Evolutionary conservation across 2,329 filamentous ascomycete species (phyloP), one percentile per base, ranked within the genome.

Genomic region (Ilyonectria sp.): DNA sequence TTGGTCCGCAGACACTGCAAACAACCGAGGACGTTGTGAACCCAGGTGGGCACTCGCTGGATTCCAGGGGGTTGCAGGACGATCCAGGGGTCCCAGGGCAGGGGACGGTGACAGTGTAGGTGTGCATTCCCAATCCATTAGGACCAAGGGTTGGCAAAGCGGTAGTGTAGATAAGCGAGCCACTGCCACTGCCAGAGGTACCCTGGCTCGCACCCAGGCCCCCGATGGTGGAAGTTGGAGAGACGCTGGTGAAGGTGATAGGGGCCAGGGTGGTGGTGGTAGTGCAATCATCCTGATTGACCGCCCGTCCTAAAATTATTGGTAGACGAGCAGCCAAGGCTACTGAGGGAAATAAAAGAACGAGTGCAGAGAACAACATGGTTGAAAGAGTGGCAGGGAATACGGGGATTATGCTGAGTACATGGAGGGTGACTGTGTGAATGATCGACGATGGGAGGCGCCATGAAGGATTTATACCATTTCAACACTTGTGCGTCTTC

Each of bases 91-190:
- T 33, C 10, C 26, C 49, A 2, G 49, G 49, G 47, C 63, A 70
- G 23, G 67, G 63, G 17, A 40, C 54, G 11, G 68, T 69, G 49
- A 69, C 43, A 7, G 68, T 67, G 57, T 70, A 70, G 33, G 62
- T 69, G 26, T 69, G 58, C n/a, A 60, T 10, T 4, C 43, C 58
- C 4, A 50, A 49, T 21, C 68, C 67, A 54, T 67, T 33, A 7
- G 58, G 35, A 15, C 68, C 68, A 8, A 70, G 49, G 6, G 67
- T 64, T 40, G 58, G 58, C 23, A 63, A 49, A 54, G 60, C 60
- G 9, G 60, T 63, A 17, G 60, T 63, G 52, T 57, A 52, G 26
- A 52, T 52, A 15, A 52, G 49, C 17, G 49, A 52, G 26, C 49
- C 49, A 26, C 49, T 26, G 10, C 46, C 29, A 26, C 26, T 23